phyloP scores from a whole-genome alignment of 1,284 basidiomycete genomes.

The Austroboletus novae-zelandiae region DNA sequence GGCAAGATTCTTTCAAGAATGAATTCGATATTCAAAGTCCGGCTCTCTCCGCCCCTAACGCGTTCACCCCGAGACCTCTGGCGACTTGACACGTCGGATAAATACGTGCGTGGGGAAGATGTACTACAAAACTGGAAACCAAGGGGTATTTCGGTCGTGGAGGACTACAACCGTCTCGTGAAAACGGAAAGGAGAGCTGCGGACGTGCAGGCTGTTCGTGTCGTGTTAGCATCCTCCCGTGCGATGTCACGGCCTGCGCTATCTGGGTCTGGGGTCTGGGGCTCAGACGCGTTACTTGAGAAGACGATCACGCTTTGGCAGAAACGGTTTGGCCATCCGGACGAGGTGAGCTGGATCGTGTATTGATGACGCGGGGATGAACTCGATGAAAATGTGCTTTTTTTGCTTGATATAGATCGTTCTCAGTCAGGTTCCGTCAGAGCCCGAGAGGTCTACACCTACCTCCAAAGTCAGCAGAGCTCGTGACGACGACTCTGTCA shows the following conservation, averaged over 20 bases:
- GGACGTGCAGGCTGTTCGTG: slow-evolving; percentile 87
- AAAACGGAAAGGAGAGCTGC: slow-evolving; percentile 72
- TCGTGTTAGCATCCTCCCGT: slow-evolving; percentile 63
- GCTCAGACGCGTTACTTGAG: slow-evolving; percentile 56
- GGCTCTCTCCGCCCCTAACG: slow-evolving; percentile 81
- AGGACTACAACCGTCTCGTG: slow-evolving; percentile 76
- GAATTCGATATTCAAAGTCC: slow-evolving; percentile 79
- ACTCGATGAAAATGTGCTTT: slow-evolving; percentile 1
- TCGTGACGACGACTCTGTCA: slow-evolving; percentile 53
- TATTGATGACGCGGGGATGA: background rate
- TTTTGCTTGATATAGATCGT: slow-evolving; percentile 53
- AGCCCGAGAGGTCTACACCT: slow-evolving; percentile 42
- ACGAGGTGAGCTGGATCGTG: slow-evolving; percentile 53
- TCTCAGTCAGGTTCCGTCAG: slow-evolving; percentile 65
- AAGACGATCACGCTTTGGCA: slow-evolving; percentile 79
- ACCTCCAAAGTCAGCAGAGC: slow-evolving; percentile 26
- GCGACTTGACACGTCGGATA: slow-evolving; percentile 91
- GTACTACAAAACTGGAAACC: slow-evolving; percentile 81
- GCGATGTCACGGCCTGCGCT: slow-evolving; percentile 43
- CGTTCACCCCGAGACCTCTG: slow-evolving; percentile 88
- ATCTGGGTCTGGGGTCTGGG: slow-evolving; percentile 60
- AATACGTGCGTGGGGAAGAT: slow-evolving; percentile 92
- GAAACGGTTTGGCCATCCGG: slow-evolving; percentile 72
- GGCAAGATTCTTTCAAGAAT: slow-evolving; percentile 73
- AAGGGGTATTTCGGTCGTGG: slow-evolving; percentile 82